Percentiles rank a stretch among this genome's conserved stretches.
Conservation (phyloP, 2,329 filamentous ascomycete species). For the Hyphodiscus sp. region DNA sequence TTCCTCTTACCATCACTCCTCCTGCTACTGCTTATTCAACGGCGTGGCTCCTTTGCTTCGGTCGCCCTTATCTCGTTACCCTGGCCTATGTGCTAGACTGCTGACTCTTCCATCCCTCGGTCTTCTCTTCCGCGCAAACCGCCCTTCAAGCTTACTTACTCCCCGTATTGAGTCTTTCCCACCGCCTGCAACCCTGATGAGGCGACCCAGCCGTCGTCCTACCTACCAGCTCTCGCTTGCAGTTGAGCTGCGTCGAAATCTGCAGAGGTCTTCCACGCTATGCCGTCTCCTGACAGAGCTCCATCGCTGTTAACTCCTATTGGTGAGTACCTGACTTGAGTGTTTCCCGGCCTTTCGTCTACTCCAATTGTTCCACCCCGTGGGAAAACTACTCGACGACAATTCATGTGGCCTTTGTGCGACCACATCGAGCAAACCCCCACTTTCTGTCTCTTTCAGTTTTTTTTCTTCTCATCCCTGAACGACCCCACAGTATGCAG, state of each 20-base stretch:
- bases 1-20: too few relatives aligned
- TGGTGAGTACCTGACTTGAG: conserved; percentile 19
- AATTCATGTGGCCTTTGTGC: conserved; percentile 3
- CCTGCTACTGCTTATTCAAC: too few relatives aligned
- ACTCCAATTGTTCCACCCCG: conserved; percentile 14
- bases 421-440: neutral
- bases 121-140: neutral
- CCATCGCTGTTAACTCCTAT: conserved; percentile 22
- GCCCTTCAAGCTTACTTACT: neutral
- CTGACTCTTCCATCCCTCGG: too few relatives aligned
- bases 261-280: conserved; percentile 10
- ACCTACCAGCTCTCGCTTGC: conserved; percentile 3
- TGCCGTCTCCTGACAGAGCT: conserved; percentile 21
- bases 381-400: conserved; percentile 12
- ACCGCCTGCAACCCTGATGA: neutral
- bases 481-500: neutral
- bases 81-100: neutral
- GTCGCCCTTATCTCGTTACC: neutral
- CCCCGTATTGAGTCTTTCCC: too few relatives aligned
- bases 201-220: conserved; percentile 1
- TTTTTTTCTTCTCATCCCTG: neutral
- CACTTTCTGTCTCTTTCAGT: neutral
- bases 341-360: neutral
- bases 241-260: neutral
- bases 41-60: neutral